These are phyloP conservation scores for Scutellaria baicalensis DNA, from an alignment of 257 asterid species.

Conservation along the genomic window DNA sequence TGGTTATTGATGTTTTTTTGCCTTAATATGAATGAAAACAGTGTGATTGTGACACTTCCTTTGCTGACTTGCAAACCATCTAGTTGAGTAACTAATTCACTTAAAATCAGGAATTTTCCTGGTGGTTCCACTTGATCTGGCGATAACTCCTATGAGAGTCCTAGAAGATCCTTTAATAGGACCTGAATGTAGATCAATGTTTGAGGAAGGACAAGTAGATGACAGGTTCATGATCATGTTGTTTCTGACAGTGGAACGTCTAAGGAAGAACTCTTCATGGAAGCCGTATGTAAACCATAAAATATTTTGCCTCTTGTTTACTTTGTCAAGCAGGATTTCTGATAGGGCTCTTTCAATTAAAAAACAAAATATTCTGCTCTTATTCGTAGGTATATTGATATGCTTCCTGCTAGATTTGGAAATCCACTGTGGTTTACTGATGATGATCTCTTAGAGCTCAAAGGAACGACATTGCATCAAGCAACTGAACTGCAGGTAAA, in stretches of 20 bases:
- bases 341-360: not conserved
- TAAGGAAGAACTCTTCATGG: conserved; percentile 72
- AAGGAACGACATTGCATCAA: conserved; percentile 74
- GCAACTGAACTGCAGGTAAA: conserved; percentile 82
- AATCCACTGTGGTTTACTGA: conserved; percentile 89
- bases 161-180: conserved; percentile 84
- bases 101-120: conserved; percentile 41
- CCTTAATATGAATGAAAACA: not conserved
- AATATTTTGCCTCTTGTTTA: not conserved
- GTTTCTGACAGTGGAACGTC: conserved; percentile 79
- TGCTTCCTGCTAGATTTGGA: conserved; percentile 82
- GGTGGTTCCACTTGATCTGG: conserved; percentile 81
- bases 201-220: conserved; percentile 71
- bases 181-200: conserved; percentile 79
- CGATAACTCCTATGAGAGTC: conserved; percentile 93
- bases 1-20: not conserved
- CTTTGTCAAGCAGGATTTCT: not conserved
- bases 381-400: conserved; percentile 66
- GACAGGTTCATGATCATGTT: conserved; percentile 76
- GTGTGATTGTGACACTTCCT: not conserved
- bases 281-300: conserved; percentile 64
- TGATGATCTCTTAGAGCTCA: conserved; percentile 77
- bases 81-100: not conserved
- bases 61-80: not conserved
- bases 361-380: conserved; percentile 1